Conservation (phyloP, 2,329 filamentous ascomycete genomes). For the Chrysosphaeria jannelii region DNA sequence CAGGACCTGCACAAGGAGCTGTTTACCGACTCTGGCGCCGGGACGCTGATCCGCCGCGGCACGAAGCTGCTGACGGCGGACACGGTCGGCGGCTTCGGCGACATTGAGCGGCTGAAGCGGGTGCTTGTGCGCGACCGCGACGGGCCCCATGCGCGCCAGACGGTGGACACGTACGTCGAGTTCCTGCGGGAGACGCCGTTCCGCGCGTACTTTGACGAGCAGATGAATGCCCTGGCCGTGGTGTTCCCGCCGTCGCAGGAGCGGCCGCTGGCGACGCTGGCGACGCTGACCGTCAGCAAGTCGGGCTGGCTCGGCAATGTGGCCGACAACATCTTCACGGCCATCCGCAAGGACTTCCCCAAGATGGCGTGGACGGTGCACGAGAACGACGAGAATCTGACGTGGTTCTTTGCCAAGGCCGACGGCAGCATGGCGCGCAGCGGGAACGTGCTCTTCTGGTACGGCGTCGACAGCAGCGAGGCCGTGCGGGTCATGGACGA, state of each 20-base stretch:
- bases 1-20: constrained; percentile 88
- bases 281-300: constrained; percentile 80
- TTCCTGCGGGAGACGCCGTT: constrained; percentile 51
- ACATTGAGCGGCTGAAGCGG: constrained; percentile 48
- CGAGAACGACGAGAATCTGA: constrained; percentile 83
- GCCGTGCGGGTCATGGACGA: constrained; percentile 61
- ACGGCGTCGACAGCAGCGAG: constrained; percentile 55
- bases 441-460: constrained; percentile 88
- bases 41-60: constrained; percentile 71
- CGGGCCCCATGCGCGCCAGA: constrained; percentile 51
- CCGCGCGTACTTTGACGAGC: constrained; percentile 81
- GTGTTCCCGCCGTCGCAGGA: constrained; percentile 44
- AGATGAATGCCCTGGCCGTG: constrained; percentile 75
- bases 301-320: constrained; percentile 84
- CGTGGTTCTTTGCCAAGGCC: constrained; percentile 95
- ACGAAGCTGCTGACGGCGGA: constrained; percentile 59
- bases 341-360: constrained; percentile 78
- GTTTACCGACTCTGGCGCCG: constrained; percentile 84
- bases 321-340: constrained; percentile 78
- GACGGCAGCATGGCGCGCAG: constrained; percentile 69
- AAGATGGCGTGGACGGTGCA: constrained; percentile 91
- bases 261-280: constrained; percentile 46
- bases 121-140: constrained; percentile 58
- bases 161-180: constrained; percentile 65
- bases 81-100: constrained; percentile 42